Percentiles rank a stretch among this genome's conserved stretches.
These are phyloP conservation scores for Kalanchoe fedtschenkoi DNA, from an alignment of 164 flowering plant species.

Conservation along the genomic window DNA sequence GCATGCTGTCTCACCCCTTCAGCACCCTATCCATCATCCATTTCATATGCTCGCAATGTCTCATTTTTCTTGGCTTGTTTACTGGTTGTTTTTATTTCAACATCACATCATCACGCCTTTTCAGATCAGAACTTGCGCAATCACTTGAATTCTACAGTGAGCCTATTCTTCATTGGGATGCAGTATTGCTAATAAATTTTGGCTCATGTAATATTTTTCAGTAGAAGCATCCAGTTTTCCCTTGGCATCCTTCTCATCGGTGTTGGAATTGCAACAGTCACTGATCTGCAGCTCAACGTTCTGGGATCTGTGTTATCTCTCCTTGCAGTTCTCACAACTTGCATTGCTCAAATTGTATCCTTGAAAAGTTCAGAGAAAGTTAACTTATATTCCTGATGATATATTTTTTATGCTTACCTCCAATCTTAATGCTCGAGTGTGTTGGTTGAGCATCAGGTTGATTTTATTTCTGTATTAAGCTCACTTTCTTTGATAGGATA, in stretches of 20 bases:
- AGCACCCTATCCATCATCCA: neutral
- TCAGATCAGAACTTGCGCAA: neutral
- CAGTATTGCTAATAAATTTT: conserved; percentile 8
- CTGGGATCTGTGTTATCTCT: conserved; percentile 55
- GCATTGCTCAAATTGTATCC: conserved; percentile 75
- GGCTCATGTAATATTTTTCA: conserved; percentile 18
- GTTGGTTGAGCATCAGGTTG: neutral
- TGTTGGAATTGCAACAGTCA: conserved; percentile 64
- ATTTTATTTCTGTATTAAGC: neutral
- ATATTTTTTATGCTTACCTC: neutral
- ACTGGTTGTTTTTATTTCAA: neutral
- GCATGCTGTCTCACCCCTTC: neutral
- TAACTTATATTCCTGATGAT: neutral
- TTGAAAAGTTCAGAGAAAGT: neutral
- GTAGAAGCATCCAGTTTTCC: conserved; percentile 61
- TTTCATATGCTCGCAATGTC: too few relatives aligned
- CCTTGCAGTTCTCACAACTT: conserved; percentile 54
- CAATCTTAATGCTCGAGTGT: neutral
- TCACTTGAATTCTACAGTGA: neutral
- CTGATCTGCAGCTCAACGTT: conserved; percentile 62
- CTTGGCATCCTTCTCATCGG: conserved; percentile 28
- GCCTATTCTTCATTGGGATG: neutral
- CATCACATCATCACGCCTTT: neutral
- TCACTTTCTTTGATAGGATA: neutral
- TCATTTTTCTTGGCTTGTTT: neutral